Conservation (phyloP, 108 stramenopile species). For the Nitzschia sp. region DNA sequence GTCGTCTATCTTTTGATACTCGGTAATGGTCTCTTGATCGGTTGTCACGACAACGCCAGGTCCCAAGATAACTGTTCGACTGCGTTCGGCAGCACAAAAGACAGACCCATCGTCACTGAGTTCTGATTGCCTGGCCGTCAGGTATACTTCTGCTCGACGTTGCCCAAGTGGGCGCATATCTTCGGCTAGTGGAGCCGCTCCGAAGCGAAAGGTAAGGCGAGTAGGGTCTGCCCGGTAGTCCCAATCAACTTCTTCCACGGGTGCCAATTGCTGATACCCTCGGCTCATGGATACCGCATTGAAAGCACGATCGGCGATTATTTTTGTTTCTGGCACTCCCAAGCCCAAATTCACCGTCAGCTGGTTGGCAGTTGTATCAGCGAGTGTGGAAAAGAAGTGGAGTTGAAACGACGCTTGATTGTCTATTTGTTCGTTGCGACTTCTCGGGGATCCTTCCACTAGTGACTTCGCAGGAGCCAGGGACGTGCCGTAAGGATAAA, state of each 20-base stretch:
- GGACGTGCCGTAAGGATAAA: constrained; percentile 46
- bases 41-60: constrained; percentile 43
- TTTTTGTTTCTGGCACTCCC: constrained; percentile 33
- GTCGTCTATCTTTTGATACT: constrained; percentile 30
- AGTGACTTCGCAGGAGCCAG: constrained; percentile 45
- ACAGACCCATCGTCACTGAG: not conserved
- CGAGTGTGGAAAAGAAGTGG: constrained; percentile 48
- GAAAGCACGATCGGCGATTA: constrained; percentile 52
- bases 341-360: constrained; percentile 26
- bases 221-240: constrained; percentile 53
- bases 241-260: constrained; percentile 51
- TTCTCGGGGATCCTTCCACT: constrained; percentile 50
- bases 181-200: constrained; percentile 30
- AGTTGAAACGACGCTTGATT: constrained; percentile 32
- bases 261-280: constrained; percentile 46
- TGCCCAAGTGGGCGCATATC: constrained; percentile 60
- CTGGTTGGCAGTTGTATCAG: constrained; percentile 31
- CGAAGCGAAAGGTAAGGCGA: constrained; percentile 28
- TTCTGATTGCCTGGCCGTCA: constrained; percentile 44
- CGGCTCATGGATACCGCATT: constrained; percentile 47
- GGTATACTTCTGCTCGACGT: constrained; percentile 45
- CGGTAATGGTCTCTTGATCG: constrained; percentile 56
- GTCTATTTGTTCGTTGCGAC: constrained; percentile 49
- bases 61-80: constrained; percentile 42
- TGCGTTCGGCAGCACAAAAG: constrained; percentile 46